Evolutionary conservation across 768 basidiomycete species (phyloP).

Genomic region (Gautieria morchelliformis): DNA sequence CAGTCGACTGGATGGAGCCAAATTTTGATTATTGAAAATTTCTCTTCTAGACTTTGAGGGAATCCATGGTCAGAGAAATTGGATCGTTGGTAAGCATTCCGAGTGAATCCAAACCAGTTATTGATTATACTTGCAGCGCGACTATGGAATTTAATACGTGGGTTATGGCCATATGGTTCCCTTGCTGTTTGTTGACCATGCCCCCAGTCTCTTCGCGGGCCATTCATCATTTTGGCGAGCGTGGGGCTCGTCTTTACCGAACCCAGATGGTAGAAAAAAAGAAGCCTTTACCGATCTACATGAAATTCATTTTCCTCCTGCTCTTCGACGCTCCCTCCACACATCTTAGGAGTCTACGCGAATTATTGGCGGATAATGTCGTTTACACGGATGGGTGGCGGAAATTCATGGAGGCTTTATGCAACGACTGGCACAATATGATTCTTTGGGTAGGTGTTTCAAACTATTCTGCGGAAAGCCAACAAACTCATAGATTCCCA

Average conservation of each 20-base stretch:
- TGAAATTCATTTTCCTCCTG: not conserved
- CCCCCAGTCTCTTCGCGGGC: not conserved
- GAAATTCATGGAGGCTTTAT: not conserved
- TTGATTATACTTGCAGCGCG: not conserved
- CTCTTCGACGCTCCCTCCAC: conserved; percentile 1
- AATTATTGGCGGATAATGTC: not conserved
- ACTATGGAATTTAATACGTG: not conserved
- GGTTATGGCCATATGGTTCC: not conserved
- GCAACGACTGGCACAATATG: not conserved
- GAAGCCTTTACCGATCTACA: not conserved
- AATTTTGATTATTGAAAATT: not conserved
- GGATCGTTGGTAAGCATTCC: not conserved
- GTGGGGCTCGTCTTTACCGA: not conserved
- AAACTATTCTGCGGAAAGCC: too few relatives aligned
- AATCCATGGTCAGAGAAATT: not conserved
- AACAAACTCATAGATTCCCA: too few relatives aligned
- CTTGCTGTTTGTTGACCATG: not conserved
- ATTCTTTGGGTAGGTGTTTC: not conserved
- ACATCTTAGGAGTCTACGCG: not conserved
- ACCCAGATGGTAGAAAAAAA: not conserved
- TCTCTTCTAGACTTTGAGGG: not conserved
- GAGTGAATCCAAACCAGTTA: not conserved
- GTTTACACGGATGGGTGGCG: not conserved
- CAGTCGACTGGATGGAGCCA: not conserved
- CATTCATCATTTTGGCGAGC: not conserved